Base-by-base conservation (phyloP, 257 asterid genomes). In the Parsonsia alboflavescens region DNA sequence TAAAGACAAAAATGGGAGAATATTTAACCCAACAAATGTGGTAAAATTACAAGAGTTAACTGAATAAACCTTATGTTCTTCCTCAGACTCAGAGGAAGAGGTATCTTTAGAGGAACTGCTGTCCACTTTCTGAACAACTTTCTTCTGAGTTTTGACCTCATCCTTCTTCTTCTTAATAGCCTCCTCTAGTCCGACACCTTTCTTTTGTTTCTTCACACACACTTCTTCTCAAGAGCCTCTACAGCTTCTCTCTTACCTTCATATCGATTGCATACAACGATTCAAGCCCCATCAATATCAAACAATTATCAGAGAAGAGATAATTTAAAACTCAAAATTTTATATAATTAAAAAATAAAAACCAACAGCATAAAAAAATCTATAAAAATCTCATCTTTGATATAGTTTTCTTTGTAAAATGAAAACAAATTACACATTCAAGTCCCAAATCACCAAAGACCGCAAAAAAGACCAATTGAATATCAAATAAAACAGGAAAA, bases 241-340 rank as follows among this genome's bases (percentile, higher is more conserved):
- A 76, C 89, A 5, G 89, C 85, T 42, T 76, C 89, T 77, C 89
- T 82, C 81, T 85, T 85, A 12, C 87, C 89, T 85, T 45, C 0
- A 68, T 6, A 10, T 7, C 21, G 30, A 17, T 1, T 45, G 10
- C 70, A 45, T 9, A 22, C 0, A 26, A 17, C 44, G 12, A 74
- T 1, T 15, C 15, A 36, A 48, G 15, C 39, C 39, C 50, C 41
- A 33, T 59, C 3, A 39, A 26, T 19, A 58, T 26, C 3, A 56
- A 45, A 44, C 2, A 11, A 76, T 21, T 22, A 2, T 2, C 4
- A n/a, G 3, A 39, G 17, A 70, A 15, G 26, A 10, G 0, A n/a
- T 10, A 33, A 6, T 17, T 16, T 3, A 41, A 46, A n/a, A 21
- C 12, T 24, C 15, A 36, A 11, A 50, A 36, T 49, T 13, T 46